Evolutionary conservation across 441 rosid genomes (phyloP), one percentile per base, ranked within the genome.

Genomic region (Pelargonium australe): DNA sequence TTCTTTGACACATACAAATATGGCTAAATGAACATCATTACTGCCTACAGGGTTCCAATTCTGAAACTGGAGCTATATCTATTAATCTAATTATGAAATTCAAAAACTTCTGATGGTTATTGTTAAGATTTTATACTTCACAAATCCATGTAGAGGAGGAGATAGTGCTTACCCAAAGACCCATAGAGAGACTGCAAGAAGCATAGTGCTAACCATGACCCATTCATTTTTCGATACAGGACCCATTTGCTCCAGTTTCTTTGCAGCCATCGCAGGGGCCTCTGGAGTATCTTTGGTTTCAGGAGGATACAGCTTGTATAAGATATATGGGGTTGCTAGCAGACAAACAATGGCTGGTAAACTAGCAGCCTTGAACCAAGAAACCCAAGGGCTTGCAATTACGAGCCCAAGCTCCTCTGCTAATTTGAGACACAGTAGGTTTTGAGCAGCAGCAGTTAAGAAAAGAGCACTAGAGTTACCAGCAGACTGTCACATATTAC

Each of bases 381-480:
- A 83, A 73, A 93, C 81, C 98, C 98, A 93, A 16, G 98, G 98
- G 79, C 72, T 87, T 53, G 89, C 16, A 67, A 91, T 73, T 43
- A 84, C 71, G 66, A 93, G 87, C 70, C 98, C 97, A 71, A 93
- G 89, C 78, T 89, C 97, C 87, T 89, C 93, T 0, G 97, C 98
- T 76, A 93, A 72, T 83, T 93, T 93, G 60, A 91, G 93, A 74
- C 96, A 91, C 66, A 93, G 81, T 80, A 93, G 79, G 79, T 93
- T 93, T 78, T 91, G 98, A 68, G 97, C 98, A 45, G 98, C 93
- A 37, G 97, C 98, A 62, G 98, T 93, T 64, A 93, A 85, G 85
- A 91, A 93, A 68, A 93, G 94, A 37, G 96, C 97, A 80, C 98
- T 91, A 70, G 98, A 93, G 78, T 88, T 91, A 58, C 86, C 82